Evolutionary conservation across 352 stramenopile genomes (phyloP).

Genomic region (Globisporangium megalacanthum): DNA sequence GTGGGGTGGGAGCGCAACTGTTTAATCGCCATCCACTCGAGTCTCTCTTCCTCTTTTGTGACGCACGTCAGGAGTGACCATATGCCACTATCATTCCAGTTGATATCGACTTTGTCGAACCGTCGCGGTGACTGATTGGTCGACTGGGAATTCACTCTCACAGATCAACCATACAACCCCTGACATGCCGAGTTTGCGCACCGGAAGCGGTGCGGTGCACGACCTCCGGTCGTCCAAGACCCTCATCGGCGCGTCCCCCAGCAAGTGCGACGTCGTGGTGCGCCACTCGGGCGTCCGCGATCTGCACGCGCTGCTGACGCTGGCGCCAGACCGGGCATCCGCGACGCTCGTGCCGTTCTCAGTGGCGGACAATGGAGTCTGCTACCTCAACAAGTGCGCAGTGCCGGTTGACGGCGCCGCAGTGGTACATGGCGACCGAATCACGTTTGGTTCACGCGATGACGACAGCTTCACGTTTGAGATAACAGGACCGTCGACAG

Average conservation of each 20-base stretch:
- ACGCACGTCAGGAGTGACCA: too few relatives aligned
- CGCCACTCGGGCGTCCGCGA: constrained; percentile 32
- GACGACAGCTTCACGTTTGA: constrained; percentile 52
- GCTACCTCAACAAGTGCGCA: constrained; percentile 43
- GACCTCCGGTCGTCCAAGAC: constrained; percentile 61
- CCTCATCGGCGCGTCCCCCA: constrained; percentile 35
- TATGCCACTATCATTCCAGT: too few relatives aligned
- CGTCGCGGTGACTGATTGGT: too few relatives aligned
- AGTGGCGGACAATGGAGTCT: constrained; percentile 17
- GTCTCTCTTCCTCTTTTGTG: constrained; percentile 12
- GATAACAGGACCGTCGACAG: constrained; percentile 14
- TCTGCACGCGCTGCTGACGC: constrained; percentile 48
- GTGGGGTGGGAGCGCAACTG: background rate
- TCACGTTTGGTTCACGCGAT: constrained; percentile 37
- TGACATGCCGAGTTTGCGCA: constrained; percentile 41
- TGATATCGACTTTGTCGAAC: too few relatives aligned
- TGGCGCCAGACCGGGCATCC: constrained; percentile 26
- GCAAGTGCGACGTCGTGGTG: constrained; percentile 61
- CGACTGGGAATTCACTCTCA: too few relatives aligned
- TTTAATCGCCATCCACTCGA: background rate
- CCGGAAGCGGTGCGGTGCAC: background rate
- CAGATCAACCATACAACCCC: too few relatives aligned
- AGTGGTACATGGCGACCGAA: constrained; percentile 55
- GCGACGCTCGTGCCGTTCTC: constrained; percentile 56
- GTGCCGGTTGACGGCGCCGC: constrained; percentile 32